Base-by-base conservation (phyloP, 345 rosid species). In the Moricandia arvensis region DNA sequence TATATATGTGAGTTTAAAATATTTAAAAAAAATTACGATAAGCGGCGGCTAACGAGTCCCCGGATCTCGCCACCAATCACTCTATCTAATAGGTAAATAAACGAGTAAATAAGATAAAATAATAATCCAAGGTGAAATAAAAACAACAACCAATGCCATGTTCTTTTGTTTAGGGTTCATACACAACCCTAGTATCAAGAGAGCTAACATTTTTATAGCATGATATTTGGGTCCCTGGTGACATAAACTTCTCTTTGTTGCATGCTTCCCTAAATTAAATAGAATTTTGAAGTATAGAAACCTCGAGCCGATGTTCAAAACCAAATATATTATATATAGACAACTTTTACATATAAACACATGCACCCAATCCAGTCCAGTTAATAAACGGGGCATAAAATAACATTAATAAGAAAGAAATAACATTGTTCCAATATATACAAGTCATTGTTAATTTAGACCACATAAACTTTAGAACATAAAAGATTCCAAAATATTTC, bases 31-130 rank as follows among this genome's bases (percentile, higher is more conserved):
- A 47, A 58, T 26, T 49, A 66, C 31, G 59, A 51, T 67, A 43
- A 57, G 79, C 79, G 67, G 82, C 72, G 79, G 82, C 79, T 74
- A 69, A 73, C 71, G 59, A 74, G 54, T 33, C 71, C 82, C 66
- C 38, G 47, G 5, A 69, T 79, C 66, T 79, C 75, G 71, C 75
- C 79, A 79, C 79, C 75, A 74, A 69, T 74, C 75, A 79, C 82
- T 73, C 77, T 27, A 5, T 41, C 16, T 16, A 2, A 2, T 37
- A 68, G 17, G 55, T 13, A 7, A 43, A 43, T 43, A 43, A 43
- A 12, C 15, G 12, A 43, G 12, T 8, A 30, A 30, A 30, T 8
- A 30, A 30, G 3, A 58, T 8, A 57, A 17, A 41, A 9, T 26
- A 15, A 27, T 31, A 58, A 58, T 15, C 58, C 31, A 35, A 47